Conservation (phyloP, 1,284 basidiomycete genomes). For the Trametes sp. region DNA sequence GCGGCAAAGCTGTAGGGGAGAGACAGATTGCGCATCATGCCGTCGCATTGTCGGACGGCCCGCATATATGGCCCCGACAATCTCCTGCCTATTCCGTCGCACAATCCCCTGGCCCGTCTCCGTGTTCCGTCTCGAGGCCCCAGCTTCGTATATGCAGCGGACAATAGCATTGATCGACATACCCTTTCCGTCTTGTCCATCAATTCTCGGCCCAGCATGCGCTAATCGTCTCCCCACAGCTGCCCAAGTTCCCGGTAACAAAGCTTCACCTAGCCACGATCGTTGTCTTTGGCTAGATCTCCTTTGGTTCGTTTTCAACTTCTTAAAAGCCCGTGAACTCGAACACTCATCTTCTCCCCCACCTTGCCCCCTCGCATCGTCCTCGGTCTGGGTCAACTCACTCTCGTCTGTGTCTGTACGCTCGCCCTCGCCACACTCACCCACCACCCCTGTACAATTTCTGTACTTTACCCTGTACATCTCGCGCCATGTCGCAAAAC, state of each 20-base stretch:
- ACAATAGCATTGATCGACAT: slow-evolving; percentile 31
- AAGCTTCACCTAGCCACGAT: slow-evolving; percentile 27
- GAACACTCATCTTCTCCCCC: slow-evolving; percentile 16
- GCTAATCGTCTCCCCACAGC: slow-evolving; percentile 24
- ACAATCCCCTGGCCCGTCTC: slow-evolving; percentile 22
- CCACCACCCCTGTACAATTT: slow-evolving; percentile 23
- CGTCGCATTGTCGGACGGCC: slow-evolving; percentile 12
- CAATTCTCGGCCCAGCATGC: slow-evolving; percentile 18
- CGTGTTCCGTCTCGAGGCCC: slow-evolving; percentile 16
- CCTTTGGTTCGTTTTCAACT: slow-evolving; percentile 32
- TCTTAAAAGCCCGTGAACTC: slow-evolving; percentile 16
- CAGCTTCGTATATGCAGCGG: slow-evolving; percentile 20
- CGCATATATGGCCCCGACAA: slow-evolving; percentile 5
- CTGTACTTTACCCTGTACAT: slow-evolving; percentile 28
- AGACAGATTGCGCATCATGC: background rate
- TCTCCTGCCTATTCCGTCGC: slow-evolving; percentile 20
- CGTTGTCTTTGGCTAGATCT: slow-evolving; percentile 26
- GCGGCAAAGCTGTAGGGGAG: background rate
- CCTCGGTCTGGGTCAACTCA: slow-evolving; percentile 19
- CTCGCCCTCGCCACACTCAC: background rate
- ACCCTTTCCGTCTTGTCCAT: slow-evolving; percentile 21
- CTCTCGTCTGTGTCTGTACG: background rate
- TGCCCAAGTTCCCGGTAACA: slow-evolving; percentile 27
- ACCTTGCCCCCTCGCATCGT: slow-evolving; percentile 23
- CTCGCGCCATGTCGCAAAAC: slow-evolving; percentile 24